phyloP scores from a whole-genome alignment of 495 filamentous ascomycete species.

The Aspergillus nidulans region DNA sequence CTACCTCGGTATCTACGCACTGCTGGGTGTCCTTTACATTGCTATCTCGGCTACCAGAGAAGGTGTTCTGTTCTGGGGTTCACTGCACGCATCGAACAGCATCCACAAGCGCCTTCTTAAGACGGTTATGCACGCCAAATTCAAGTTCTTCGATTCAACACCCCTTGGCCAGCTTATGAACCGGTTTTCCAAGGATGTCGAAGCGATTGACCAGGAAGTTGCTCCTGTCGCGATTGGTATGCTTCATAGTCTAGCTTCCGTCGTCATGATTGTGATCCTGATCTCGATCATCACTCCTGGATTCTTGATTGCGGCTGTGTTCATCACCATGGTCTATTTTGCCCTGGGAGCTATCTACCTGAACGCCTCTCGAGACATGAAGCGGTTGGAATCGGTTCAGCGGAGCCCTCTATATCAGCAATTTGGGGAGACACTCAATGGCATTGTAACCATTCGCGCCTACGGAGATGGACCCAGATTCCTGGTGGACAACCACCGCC shows the following conservation, averaged over 20 bases:
- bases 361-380: conserved; percentile 85
- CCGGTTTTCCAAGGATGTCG: conserved; percentile 94
- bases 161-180: conserved; percentile 98
- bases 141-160: conserved; percentile 97
- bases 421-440: conserved; percentile 93
- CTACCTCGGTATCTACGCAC: conserved; percentile 78
- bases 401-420: conserved; percentile 96
- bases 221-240: conserved; percentile 82
- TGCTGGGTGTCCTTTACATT: conserved; percentile 71
- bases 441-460: conserved; percentile 95
- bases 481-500: conserved; percentile 83
- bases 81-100: conserved; percentile 78
- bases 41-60: conserved; percentile 73
- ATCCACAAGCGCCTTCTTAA: conserved; percentile 78
- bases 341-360: conserved; percentile 85
- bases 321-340: conserved; percentile 80
- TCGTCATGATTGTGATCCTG: conserved; percentile 85
- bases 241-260: conserved; percentile 62
- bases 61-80: conserved; percentile 85
- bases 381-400: conserved; percentile 91
- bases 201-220: conserved; percentile 93
- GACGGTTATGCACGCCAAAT: conserved; percentile 79
- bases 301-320: conserved; percentile 81
- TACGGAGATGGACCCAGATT: conserved; percentile 94
- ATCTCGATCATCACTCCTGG: conserved; percentile 89